Conservation (phyloP, 2,329 filamentous ascomycete genomes). For the Aspergillus pseudoglaucus region DNA sequence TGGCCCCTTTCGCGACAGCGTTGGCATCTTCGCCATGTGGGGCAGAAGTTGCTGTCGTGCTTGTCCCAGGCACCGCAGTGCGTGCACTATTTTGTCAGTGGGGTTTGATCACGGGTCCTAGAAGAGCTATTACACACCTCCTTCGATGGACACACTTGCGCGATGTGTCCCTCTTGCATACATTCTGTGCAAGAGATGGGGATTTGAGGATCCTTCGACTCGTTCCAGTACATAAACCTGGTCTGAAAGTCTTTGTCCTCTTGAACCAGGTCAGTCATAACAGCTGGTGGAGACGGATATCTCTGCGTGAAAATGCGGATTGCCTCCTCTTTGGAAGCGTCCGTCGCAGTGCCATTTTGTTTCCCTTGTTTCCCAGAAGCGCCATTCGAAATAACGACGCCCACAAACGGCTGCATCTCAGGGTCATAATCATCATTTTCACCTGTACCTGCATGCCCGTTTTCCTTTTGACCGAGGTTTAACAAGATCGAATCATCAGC, state of each 20-base stretch:
- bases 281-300: slow-evolving; percentile 28
- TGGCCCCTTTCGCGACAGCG: slow-evolving; percentile 63
- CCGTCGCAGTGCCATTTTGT: slow-evolving; percentile 1
- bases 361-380: not conserved
- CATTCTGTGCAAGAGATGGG: slow-evolving; percentile 40
- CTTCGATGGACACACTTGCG: slow-evolving; percentile 37
- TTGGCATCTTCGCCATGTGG: slow-evolving; percentile 35
- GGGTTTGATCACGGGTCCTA: not conserved
- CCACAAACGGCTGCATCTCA: slow-evolving; percentile 10
- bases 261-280: slow-evolving; percentile 31
- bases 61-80: slow-evolving; percentile 38
- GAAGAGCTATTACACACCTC: slow-evolving; percentile 27
- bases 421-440: slow-evolving; percentile 18
- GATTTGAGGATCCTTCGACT: slow-evolving; percentile 32
- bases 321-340: slow-evolving; percentile 28
- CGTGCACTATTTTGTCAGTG: slow-evolving; percentile 24
- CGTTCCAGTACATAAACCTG: slow-evolving; percentile 34
- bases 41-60: slow-evolving; percentile 36
- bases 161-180: slow-evolving; percentile 37
- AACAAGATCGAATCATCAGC: slow-evolving; percentile 39
- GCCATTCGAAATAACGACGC: slow-evolving; percentile 6
- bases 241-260: slow-evolving; percentile 36
- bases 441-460: slow-evolving; percentile 4
- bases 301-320: slow-evolving; percentile 27
- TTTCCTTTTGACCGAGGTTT: slow-evolving; percentile 28